Base-by-base conservation (phyloP, 306 rosid genomes). In the Fragaria vesca region DNA sequence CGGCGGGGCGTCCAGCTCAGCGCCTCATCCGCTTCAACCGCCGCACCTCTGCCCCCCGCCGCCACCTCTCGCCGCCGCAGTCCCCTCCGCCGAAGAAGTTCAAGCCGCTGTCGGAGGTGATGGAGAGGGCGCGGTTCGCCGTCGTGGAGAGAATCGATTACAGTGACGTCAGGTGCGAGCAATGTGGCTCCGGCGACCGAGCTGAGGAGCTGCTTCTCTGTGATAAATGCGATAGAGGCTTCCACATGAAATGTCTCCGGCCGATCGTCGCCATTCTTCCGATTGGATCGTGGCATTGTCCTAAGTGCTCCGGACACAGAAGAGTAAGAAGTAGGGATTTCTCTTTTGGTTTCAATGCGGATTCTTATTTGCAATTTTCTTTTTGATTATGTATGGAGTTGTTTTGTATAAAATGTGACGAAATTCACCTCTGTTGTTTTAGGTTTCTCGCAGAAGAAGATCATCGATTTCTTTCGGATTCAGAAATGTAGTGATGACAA, bases 261-360 rank as follows among this genome's bases (percentile, higher is more conserved):
- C 97, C 97, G 61, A 89, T 93, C 80, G 93, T 85, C 5, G 94
- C 79, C 2, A 85, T 96, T 72, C 83, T 93, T n/a, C 97, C 97
- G 69, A 86, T 88, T 82, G 96, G 97, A 82, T 81, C 93, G 38
- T 93, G 97, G 97, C 83, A 89, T 40, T 93, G 97, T 84, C 96
- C 92, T 54, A 83, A 78, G 18, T 93, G 97, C 78, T 81, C 81
- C 6, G 92, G 88, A 15, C 78, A 63, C 54, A 85, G 79, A 85
- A 81, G 86, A 85, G 79, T 76, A 51, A 86, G 85, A 79, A 76
- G 97, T 93, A 85, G 80, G 92, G 75, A 78, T 80, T 52, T 38
- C 63, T 28, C 11, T 60, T 63, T 12, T 34, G 34, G 4, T 15
- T 30, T 34, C 69, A 62, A 21, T 76, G 12, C 40, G 3, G 16